phyloP scores from a whole-genome alignment of 140 eudicot genomes.

The Flaveria floridana region DNA sequence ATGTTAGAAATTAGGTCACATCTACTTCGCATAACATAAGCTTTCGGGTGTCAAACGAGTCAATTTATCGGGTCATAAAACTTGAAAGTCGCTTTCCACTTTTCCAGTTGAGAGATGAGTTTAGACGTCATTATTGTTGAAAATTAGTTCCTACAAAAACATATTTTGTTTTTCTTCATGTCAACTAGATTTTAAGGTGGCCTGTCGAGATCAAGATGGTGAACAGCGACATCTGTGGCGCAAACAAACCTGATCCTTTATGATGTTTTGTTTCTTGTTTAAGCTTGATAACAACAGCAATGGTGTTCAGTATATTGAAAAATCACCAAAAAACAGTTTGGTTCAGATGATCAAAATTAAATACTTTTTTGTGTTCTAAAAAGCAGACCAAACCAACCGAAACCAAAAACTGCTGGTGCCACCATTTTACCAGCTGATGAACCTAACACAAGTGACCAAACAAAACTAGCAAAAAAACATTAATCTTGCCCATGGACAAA shows the following conservation, averaged over 20 bases:
- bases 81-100: not conserved
- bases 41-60: constrained; percentile 2
- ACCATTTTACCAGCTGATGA: too few relatives aligned
- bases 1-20: not conserved
- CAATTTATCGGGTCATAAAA: not conserved
- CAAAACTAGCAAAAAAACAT: too few relatives aligned
- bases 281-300: constrained; percentile 21
- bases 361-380: not conserved
- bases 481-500: too few relatives aligned
- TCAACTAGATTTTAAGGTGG: constrained; percentile 18
- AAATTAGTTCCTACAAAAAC: not conserved
- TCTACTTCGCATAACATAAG: not conserved
- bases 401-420: too few relatives aligned
- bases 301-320: not conserved
- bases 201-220: constrained; percentile 11
- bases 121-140: not conserved
- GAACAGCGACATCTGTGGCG: constrained; percentile 8
- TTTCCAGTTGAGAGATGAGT: not conserved
- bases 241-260: not conserved
- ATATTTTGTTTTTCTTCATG: not conserved
- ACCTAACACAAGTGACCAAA: too few relatives aligned
- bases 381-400: not conserved
- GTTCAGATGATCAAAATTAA: not conserved
- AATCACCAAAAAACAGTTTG: not conserved
- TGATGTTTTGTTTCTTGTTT: not conserved